Evolutionary conservation across 2,329 filamentous ascomycete genomes (phyloP), one percentile per base, ranked within the genome.

Genomic region (Colletotrichum incanum): DNA sequence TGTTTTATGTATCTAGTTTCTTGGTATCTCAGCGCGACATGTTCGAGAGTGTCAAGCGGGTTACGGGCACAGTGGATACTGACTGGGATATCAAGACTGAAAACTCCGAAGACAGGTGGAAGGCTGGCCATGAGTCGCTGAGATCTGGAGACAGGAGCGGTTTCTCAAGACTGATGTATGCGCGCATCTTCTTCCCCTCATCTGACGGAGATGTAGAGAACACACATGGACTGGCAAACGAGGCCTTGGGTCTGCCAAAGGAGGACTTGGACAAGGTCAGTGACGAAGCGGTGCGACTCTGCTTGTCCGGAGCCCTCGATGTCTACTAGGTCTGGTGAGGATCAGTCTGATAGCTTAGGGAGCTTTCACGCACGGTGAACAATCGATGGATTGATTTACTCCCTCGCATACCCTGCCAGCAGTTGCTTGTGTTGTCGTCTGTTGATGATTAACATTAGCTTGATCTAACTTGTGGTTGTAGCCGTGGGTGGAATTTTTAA

Each of bases 11-110:
- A 14, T 84, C 83, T 9, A 91, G 88, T 72, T 93, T 92, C 81
- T 78, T 82, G 14, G 75, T 91, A 72, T 89, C 80, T 71, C 92
- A 94, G 79, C 84, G 85, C 14, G 91, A 93, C 12, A 93, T 93
- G 83, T 85, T 93, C 65, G 86, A 87, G 49, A 87, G 86, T n/a
- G 80, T 91, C 16, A 85, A 91, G 76, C 86, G 87, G 0, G 90
- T 91, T 5, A 87, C 88, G 0, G 86, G 86, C 0, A 89, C 87
- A 0, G 87, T 81, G 1, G 88, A 91, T 49, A 80, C 79, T 0
- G 91, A 93, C 76, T 94, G 92, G 92, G 84, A 77, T 2, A 85
- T 93, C 67, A 82, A 77, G 1, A 79, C 85, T 9, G 86, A 91
- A 79, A 75, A 78, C 0, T 80, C 82, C 1, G 74, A 81, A 50